A percentile compares a stretch with the other conserved stretches of the same genome.
Conservation (phyloP, 805 yeast species). For the Candida coleopterorum region DNA sequence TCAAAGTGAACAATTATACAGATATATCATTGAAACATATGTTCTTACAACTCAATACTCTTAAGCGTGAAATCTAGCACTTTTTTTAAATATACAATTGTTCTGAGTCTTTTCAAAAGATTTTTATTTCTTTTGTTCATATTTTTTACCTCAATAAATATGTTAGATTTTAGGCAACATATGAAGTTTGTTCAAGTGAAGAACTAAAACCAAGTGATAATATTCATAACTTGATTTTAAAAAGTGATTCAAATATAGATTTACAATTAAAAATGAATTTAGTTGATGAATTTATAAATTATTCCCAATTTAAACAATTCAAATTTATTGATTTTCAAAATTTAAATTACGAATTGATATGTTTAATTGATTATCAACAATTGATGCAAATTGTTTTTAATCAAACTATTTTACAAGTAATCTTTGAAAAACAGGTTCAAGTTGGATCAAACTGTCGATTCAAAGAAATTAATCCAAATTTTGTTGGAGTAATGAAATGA, state of each 20-base stretch:
- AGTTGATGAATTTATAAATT: conserved; percentile 14
- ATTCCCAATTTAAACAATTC: conserved; percentile 10
- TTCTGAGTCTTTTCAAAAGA: no score
- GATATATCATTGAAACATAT: no score
- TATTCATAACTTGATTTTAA: conserved; percentile 13
- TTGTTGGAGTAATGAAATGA: conserved; percentile 16
- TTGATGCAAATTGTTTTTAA: conserved; percentile 26
- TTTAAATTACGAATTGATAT: conserved; percentile 23
- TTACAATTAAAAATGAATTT: conserved; percentile 15
- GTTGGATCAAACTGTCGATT: conserved; percentile 29
- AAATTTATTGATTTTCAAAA: conserved; percentile 21
- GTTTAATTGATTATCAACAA: conserved; percentile 26
- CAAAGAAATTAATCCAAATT: conserved; percentile 12
- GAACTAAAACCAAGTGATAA: conserved; percentile 20
- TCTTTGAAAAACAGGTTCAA: conserved; percentile 20
- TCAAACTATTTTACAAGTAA: conserved; percentile 20
- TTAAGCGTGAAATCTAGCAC: no score
- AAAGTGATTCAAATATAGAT: conserved; percentile 4
- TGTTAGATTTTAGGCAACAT: no score
- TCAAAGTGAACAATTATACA: no score
- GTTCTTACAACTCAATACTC: no score
- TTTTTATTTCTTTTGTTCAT: no score
- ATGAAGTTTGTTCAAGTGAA: no score
- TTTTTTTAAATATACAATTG: no score
- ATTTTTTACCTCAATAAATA: no score